Evolutionary conservation across 177 flowering plant genomes (phyloP).

Genomic region (Vitis hybrid): DNA sequence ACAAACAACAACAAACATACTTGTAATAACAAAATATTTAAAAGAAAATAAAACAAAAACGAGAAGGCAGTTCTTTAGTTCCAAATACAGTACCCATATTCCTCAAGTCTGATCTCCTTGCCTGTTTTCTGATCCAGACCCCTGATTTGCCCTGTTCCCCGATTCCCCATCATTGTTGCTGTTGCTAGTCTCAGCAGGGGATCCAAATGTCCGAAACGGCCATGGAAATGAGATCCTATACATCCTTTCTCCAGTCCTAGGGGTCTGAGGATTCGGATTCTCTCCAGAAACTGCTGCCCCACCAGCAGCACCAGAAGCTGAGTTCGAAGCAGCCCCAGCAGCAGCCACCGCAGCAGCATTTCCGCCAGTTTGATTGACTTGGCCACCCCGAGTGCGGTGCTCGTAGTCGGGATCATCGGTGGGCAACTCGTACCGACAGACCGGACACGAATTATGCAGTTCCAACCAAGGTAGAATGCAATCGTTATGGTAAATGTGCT

Average conservation of each 20-base stretch:
- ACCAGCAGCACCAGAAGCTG: conserved; percentile 2
- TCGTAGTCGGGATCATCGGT: conserved; percentile 92
- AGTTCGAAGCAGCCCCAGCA: not conserved
- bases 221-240: conserved; percentile 66
- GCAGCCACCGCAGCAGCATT: conserved; percentile 9
- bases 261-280: conserved; percentile 23
- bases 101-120: conserved; percentile 52
- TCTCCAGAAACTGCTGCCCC: conserved; percentile 20
- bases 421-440: conserved; percentile 64
- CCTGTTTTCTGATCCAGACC: conserved; percentile 33
- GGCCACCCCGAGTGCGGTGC: conserved; percentile 24
- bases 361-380: not conserved
- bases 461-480: conserved; percentile 62
- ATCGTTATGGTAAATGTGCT: conserved; percentile 46
- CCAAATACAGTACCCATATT: conserved; percentile 20
- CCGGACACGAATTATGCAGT: conserved; percentile 61
- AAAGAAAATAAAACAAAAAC: not conserved
- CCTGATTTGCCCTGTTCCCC: conserved; percentile 19
- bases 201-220: conserved; percentile 48
- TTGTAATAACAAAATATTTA: not conserved
- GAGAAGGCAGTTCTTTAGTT: not conserved
- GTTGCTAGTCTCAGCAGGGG: conserved; percentile 55
- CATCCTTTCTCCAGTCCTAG: conserved; percentile 46
- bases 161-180: conserved; percentile 32
- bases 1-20: not conserved